Conservation (phyloP, 345 rosid genomes). For the Pugionium cornutum region DNA sequence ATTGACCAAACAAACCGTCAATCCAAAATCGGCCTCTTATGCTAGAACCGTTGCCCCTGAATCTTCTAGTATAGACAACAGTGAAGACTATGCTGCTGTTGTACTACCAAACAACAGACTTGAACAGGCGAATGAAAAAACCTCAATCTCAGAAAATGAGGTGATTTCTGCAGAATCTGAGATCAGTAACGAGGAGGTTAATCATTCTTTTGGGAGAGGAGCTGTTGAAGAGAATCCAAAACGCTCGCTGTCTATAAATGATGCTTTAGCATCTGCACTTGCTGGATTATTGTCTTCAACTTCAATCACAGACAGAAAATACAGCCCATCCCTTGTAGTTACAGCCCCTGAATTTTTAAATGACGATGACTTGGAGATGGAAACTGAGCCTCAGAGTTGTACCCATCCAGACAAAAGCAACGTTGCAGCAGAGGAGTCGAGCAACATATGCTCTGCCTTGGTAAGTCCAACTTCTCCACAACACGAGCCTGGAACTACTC, state of each 20-base stretch:
- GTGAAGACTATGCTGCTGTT: conserved; percentile 32
- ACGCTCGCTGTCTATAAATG: conserved; percentile 58
- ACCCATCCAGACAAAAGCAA: conserved; percentile 29
- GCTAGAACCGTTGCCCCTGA: conserved; percentile 54
- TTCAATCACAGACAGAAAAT: conserved; percentile 37
- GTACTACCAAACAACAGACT: conserved; percentile 35
- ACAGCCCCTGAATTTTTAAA: conserved; percentile 62
- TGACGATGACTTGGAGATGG: conserved; percentile 54
- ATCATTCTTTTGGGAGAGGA: conserved; percentile 22
- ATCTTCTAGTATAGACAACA: conserved; percentile 43
- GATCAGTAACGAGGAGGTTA: conserved; percentile 51
- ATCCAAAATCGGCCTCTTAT: conserved; percentile 34
- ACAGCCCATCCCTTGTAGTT: conserved; percentile 50
- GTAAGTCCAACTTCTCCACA: conserved; percentile 27
- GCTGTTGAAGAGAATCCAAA: conserved; percentile 45
- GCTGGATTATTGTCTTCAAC: conserved; percentile 68
- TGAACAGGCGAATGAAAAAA: conserved; percentile 36
- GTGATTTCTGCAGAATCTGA: conserved; percentile 53
- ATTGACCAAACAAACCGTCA: not conserved
- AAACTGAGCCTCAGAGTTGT: conserved; percentile 28
- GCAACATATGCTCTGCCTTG: not conserved
- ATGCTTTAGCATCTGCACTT: conserved; percentile 81
- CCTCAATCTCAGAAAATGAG: conserved; percentile 46
- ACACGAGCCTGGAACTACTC: conserved; percentile 20
- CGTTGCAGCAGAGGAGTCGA: conserved; percentile 29